phyloP scores from a whole-genome alignment of 1,139 yeast genomes.

The Hyphopichia wangnamkhiaoensis region DNA sequence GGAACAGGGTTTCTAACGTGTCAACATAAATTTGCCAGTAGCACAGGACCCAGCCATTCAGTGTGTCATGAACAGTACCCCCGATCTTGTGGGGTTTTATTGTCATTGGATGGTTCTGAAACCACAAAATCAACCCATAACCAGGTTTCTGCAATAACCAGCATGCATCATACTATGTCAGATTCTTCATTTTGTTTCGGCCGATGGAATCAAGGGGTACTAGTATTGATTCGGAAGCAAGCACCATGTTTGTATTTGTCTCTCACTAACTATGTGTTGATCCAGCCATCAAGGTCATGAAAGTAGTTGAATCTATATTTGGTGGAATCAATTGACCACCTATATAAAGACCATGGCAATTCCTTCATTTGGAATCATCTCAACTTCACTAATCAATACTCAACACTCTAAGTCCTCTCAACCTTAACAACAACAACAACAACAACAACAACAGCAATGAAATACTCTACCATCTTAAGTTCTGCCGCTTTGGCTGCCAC shows the following conservation, averaged over 20 bases:
- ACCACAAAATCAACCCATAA: no score
- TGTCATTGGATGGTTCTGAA: no score
- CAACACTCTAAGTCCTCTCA: no score
- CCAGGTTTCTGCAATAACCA: no score
- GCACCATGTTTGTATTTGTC: constrained; percentile 1
- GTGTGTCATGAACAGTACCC: not conserved
- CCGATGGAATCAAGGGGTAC: not conserved
- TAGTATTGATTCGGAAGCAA: not conserved
- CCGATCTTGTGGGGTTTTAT: no score
- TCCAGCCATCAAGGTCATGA: not conserved
- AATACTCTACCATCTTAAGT: constrained; percentile 27
- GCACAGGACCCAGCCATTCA: not conserved
- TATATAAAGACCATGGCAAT: no score
- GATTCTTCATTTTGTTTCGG: not conserved
- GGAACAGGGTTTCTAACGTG: no score
- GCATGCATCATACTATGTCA: not conserved
- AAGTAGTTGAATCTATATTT: no score
- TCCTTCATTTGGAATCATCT: no score
- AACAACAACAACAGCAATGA: constrained; percentile 20
- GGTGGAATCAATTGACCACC: no score
- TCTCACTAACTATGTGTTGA: not conserved
- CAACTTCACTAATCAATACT: no score
- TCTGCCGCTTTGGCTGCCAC: constrained; percentile 42
- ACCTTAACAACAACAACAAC: constrained; percentile 1
- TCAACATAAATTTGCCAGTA: not conserved